phyloP scores from a whole-genome alignment of 768 basidiomycete species.

The Pholiota microspora region DNA sequence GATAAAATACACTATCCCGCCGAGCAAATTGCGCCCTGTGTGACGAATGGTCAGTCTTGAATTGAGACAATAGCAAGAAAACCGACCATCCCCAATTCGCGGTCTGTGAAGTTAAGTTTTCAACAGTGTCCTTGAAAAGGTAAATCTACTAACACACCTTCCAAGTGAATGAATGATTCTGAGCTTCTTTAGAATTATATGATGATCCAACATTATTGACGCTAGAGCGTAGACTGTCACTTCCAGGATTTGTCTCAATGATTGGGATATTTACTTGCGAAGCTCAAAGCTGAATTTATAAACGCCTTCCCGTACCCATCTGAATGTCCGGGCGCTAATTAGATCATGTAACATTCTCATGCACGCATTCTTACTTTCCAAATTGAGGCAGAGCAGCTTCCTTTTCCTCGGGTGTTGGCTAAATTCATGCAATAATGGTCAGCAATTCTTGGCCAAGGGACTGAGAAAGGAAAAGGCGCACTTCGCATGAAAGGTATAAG shows the following conservation, averaged over 20 bases:
- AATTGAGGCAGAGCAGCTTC: conserved; percentile 55
- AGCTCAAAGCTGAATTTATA: conserved; percentile 86
- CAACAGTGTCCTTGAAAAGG: background rate
- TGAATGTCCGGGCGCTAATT: conserved; percentile 22
- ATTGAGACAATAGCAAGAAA: background rate
- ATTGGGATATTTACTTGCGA: conserved; percentile 45
- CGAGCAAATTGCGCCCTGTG: conserved; percentile 76
- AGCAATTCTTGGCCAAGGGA: background rate
- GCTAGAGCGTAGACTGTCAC: conserved; percentile 17
- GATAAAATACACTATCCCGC: conserved; percentile 68
- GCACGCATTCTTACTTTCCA: conserved; percentile 42
- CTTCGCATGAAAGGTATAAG: conserved; percentile 81
- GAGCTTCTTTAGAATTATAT: conserved; percentile 73
- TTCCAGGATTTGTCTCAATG: background rate
- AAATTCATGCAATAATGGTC: background rate
- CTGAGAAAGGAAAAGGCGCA: conserved; percentile 32
- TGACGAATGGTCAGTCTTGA: background rate
- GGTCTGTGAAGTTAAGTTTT: conserved; percentile 39
- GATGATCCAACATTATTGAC: conserved; percentile 40
- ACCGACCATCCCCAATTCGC: conserved; percentile 86
- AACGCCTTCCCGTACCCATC: conserved; percentile 84
- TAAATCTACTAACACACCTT: conserved; percentile 33
- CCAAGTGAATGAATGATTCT: conserved; percentile 78
- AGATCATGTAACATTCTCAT: background rate
- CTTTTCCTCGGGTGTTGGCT: conserved; percentile 80